phyloP scores from a whole-genome alignment of 129 eudicot genomes.

The Pittosporum tobira region DNA sequence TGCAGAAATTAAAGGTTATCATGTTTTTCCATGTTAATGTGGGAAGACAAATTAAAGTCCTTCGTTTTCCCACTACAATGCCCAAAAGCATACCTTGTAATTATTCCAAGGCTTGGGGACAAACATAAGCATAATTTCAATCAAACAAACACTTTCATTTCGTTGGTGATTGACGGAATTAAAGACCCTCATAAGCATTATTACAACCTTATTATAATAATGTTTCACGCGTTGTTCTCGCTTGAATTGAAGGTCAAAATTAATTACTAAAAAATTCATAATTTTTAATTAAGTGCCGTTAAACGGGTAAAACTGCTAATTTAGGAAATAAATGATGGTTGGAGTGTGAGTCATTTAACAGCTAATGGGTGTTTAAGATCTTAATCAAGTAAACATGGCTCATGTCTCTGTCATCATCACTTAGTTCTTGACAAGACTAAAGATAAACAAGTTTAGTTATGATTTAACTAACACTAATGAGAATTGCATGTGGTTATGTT shows the following conservation, averaged over 20 bases:
- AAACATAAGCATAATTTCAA: slow-evolving; percentile 23
- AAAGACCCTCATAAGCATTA: slow-evolving; percentile 3
- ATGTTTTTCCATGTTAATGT: slow-evolving; percentile 10
- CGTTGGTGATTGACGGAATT: slow-evolving; percentile 8
- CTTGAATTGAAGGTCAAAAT: too few species aligned
- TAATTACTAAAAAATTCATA: too few species aligned
- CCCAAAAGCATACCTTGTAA: slow-evolving; percentile 12
- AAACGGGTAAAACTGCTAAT: neutral
- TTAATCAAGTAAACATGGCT: slow-evolving; percentile 1
- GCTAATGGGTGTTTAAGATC: neutral
- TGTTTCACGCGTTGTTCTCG: too few species aligned
- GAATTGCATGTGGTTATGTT: slow-evolving; percentile 68
- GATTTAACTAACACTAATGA: slow-evolving; percentile 57
- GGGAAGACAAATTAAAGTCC: slow-evolving; percentile 13
- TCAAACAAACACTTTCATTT: slow-evolving; percentile 18
- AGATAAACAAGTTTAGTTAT: slow-evolving; percentile 44
- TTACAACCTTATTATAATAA: too few species aligned
- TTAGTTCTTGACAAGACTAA: slow-evolving; percentile 47
- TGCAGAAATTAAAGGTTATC: slow-evolving; percentile 14
- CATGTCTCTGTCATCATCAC: slow-evolving; percentile 25
- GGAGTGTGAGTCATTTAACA: neutral
- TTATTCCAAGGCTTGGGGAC: slow-evolving; percentile 21
- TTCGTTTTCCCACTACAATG: slow-evolving; percentile 21
- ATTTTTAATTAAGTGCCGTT: neutral
- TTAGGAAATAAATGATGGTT: neutral